A percentile compares a stretch with the other conserved stretches of the same genome.
phyloP scores from a whole-genome alignment of 2,329 filamentous ascomycete species.

The Colletotrichum camelliae region DNA sequence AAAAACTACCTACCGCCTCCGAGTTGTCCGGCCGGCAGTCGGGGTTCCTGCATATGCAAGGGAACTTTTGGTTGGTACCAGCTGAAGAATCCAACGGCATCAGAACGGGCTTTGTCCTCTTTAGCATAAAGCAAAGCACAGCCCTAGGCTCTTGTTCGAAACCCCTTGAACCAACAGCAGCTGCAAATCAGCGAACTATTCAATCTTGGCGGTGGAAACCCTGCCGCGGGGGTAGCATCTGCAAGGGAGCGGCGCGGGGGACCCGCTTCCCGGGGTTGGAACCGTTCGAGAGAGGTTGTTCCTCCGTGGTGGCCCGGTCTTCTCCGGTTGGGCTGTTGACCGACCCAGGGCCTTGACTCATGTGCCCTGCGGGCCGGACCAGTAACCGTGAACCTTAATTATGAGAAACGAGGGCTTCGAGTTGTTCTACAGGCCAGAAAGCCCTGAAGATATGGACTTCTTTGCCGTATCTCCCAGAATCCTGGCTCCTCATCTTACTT shows the following conservation, averaged over 20 bases:
- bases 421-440: background rate
- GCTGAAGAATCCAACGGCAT: background rate
- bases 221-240: background rate
- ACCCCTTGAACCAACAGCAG: background rate
- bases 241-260: background rate
- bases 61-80: background rate
- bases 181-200: background rate
- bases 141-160: background rate
- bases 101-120: background rate
- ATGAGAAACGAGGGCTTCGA: background rate
- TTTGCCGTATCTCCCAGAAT: background rate
- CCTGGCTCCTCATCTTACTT: background rate
- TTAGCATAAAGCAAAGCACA: background rate
- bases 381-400: background rate
- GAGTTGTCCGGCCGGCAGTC: background rate
- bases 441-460: background rate
- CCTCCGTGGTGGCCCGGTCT: background rate
- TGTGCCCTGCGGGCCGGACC: background rate
- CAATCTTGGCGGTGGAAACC: background rate
- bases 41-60: background rate
- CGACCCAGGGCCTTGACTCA: background rate
- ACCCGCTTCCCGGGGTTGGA: background rate
- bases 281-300: background rate
- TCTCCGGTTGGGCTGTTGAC: background rate
- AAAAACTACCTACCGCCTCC: background rate